Evolutionary conservation across 2,329 filamentous ascomycete genomes (phyloP), one percentile per base, ranked within the genome.

Genomic region (Talaromyces sp.): DNA sequence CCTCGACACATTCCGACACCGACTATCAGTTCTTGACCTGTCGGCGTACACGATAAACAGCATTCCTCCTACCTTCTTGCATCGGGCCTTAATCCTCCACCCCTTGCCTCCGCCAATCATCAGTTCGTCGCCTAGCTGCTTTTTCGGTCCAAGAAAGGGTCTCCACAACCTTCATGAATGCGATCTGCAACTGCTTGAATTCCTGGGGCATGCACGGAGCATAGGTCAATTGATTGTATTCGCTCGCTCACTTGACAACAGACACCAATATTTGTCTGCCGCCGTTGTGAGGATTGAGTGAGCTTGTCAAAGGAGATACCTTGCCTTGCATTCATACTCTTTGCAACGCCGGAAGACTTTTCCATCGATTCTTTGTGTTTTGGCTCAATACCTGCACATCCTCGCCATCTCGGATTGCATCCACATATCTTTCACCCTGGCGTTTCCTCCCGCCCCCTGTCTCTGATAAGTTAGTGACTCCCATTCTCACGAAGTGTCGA

Each of bases 191-290:
- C 68, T 69, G 74, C 74, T 70, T 72, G 74, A 71, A 73, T 77
- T 77, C 72, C 73, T 76, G 73, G 74, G 74, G 75, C 74, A 78
- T 78, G 76, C 75, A 78, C 76, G 74, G 75, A 78, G 75, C 71
- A 73, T 76, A 75, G 75, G 75, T 67, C 39, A 73, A 74, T 71
- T 67, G 69, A 62, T 67, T 66, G 68, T 70, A 68, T 62, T 52
- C 27, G 22, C 52, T 65, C 63, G 41, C 58, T 61, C 59, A 65
- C 60, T 65, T 61, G 62, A 54, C 52, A 39, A 43, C 60, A 39
- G 49, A 54, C 33, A 47, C 31, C n/a, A 52, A 45, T 56, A 33
- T 31, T 58, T 58, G n/a, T 25, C 11, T 41, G 47, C 31, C n/a
- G 60, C 45, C 47, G 47, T 31, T 45, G 60, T 41, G 61, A 63